These are phyloP conservation scores for Oehlia diaphana DNA, from an alignment of 192 early-diverging fungal species.

Conservation along the genomic window DNA sequence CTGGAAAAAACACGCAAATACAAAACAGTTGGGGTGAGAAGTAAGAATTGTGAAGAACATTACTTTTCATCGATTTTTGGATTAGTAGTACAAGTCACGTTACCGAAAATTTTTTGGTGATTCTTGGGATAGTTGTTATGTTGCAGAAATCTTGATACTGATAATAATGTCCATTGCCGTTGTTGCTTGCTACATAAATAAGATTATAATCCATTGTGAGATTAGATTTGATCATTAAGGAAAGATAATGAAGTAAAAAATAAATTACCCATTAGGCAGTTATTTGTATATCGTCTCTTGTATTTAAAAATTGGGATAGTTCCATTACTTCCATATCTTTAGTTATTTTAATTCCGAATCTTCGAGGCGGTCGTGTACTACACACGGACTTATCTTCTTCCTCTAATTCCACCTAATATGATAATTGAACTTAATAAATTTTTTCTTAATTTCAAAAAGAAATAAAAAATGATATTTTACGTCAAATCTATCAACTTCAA, in stretches of 20 bases:
- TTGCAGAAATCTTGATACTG: conserved; percentile 64
- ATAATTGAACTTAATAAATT: background rate
- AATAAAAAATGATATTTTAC: conserved; percentile 29
- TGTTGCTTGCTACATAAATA: conserved; percentile 36
- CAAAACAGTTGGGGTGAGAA: no score
- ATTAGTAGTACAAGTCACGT: no score
- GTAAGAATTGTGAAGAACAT: no score
- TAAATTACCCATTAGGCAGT: conserved; percentile 34
- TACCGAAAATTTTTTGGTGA: no score
- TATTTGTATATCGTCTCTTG: conserved; percentile 43
- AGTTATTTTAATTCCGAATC: conserved; percentile 61
- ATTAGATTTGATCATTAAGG: background rate
- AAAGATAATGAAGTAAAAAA: no score
- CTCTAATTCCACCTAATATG: conserved; percentile 40
- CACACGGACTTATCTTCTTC: conserved; percentile 24
- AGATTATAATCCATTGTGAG: background rate
- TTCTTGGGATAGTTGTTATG: no score
- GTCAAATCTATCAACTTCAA: conserved; percentile 56
- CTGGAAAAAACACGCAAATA: no score
- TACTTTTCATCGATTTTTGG: no score
- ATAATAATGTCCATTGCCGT: conserved; percentile 79
- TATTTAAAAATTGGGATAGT: conserved; percentile 50
- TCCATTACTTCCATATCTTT: conserved; percentile 64
- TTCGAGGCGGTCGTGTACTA: conserved; percentile 42
- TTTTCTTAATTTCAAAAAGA: background rate